Base-by-base conservation (phyloP, 305 asterid genomes). In the Fraxinus nigra region DNA sequence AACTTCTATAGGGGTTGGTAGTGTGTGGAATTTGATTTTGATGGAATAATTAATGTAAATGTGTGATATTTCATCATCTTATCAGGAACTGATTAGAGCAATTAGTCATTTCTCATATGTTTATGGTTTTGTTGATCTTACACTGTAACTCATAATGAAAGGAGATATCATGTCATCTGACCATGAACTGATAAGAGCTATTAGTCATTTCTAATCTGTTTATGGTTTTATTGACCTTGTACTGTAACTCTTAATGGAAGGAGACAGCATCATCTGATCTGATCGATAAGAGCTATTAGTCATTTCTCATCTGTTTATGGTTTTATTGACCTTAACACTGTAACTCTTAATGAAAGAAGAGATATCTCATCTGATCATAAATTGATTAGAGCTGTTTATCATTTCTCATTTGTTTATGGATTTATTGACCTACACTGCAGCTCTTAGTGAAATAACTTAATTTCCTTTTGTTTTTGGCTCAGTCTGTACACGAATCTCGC, bases 401-500 rank as follows among this genome's bases (percentile, higher is more conserved):
- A 67, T 67, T 67, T 28, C 74, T 67, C 32, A 67, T 67, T 30
- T 10, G 22, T 30, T 48, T 26, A 9, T 34, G 26, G 74, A 11
- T n/a, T 69, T 34, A 22, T 61, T 73, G 9, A 22, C 63, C 3
- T 40, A 33, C 37, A 7, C 13, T 54, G 5, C 7, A 9, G 38
- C 37, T 7, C n/a, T 56, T 56, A 5, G 59, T 48, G 61, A 67
- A 72, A 28, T 73, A 59, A 5, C 67, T 43, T 20, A 46, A 11
- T 34, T 38, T 11, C 24, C 13, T 63, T 76, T 30, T 80, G 28
- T 33, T 75, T 78, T 40, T 87, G 79, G 5, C 72, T n/a, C 91
- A 94, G 98, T 90, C 97, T 56, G 97, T 94, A 34, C 98, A 94
- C 51, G 98, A 94, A 89, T 97, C 97, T 22, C 97, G 97, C 18